Conservation (phyloP, 305 asterid species). For the Solanum aculeatissimum region DNA sequence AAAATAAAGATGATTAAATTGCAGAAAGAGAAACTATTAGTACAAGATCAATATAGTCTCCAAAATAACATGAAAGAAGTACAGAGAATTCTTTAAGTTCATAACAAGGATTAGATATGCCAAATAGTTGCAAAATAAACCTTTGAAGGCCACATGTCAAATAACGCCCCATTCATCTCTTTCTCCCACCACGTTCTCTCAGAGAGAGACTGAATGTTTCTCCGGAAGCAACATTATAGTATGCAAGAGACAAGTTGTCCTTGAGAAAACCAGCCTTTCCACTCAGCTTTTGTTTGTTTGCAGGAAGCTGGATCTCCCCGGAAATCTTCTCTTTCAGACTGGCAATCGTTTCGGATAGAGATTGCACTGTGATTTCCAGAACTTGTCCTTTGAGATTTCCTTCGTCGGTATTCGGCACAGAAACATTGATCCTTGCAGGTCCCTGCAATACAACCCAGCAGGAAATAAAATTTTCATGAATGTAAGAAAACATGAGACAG, state of each 20-base stretch:
- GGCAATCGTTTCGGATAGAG: conserved; percentile 70
- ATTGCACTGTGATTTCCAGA: conserved; percentile 65
- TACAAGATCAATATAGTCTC: conserved; percentile 17
- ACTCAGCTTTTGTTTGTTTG: conserved; percentile 94
- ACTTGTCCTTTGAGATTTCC: conserved; percentile 85
- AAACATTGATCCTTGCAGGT: conserved; percentile 50
- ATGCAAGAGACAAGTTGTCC: conserved; percentile 91
- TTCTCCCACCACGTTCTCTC: conserved; percentile 99
- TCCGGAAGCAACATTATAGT: conserved; percentile 73
- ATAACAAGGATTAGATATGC: background rate
- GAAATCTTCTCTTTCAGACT: conserved; percentile 92
- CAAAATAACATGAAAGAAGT: conserved; percentile 5
- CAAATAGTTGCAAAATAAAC: conserved; percentile 23
- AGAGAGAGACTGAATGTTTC: conserved; percentile 72
- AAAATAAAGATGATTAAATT: background rate
- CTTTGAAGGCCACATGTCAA: conserved; percentile 17
- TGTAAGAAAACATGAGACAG: background rate
- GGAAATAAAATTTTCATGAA: background rate
- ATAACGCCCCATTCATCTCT: conserved; percentile 48
- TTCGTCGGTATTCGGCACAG: conserved; percentile 85
- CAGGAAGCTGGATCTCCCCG: conserved; percentile 88
- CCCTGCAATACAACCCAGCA: conserved; percentile 46
- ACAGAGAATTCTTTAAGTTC: background rate
- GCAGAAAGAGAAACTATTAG: conserved; percentile 4
- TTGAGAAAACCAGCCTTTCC: conserved; percentile 98